Conservation (phyloP, 2,329 filamentous ascomycete genomes). For the Bimuria novae-zelandiae region DNA sequence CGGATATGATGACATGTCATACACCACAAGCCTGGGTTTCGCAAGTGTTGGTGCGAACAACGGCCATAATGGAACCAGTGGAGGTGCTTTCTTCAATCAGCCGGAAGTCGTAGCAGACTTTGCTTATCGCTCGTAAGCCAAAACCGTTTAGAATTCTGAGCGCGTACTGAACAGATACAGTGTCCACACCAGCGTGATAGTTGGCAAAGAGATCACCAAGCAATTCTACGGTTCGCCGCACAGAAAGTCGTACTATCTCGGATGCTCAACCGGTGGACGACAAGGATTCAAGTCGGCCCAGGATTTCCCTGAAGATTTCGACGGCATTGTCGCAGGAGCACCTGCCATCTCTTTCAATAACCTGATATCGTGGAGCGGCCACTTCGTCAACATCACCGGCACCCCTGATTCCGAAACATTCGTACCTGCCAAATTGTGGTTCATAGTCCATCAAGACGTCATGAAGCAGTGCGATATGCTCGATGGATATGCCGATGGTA, state of each 20-base stretch:
- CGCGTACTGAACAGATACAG: slow-evolving; percentile 5
- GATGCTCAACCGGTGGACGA: slow-evolving; percentile 37
- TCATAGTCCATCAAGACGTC: slow-evolving; percentile 46
- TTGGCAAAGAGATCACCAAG: slow-evolving; percentile 46
- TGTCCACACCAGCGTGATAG: slow-evolving; percentile 20
- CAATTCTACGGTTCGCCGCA: slow-evolving; percentile 44
- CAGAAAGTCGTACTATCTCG: slow-evolving; percentile 44
- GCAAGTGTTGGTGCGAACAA: slow-evolving; percentile 49
- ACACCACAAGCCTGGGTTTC: slow-evolving; percentile 46
- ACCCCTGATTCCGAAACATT: slow-evolving; percentile 42
- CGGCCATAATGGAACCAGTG: slow-evolving; percentile 51
- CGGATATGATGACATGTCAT: slow-evolving; percentile 46
- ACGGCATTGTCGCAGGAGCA: slow-evolving; percentile 35
- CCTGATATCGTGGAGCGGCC: slow-evolving; percentile 40
- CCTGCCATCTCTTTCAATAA: slow-evolving; percentile 39
- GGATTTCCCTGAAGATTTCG: slow-evolving; percentile 34
- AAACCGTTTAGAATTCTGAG: neutral
- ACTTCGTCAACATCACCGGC: slow-evolving; percentile 36
- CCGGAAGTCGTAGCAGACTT: slow-evolving; percentile 54
- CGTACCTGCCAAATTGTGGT: slow-evolving; percentile 48
- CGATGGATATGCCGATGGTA: slow-evolving; percentile 55
- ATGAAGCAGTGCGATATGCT: slow-evolving; percentile 56
- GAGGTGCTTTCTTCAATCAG: slow-evolving; percentile 50
- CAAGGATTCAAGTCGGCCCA: slow-evolving; percentile 34
- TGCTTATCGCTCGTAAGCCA: slow-evolving; percentile 47